phyloP scores from a whole-genome alignment of 192 early-diverging fungal species.

The Dispira parvispora region DNA sequence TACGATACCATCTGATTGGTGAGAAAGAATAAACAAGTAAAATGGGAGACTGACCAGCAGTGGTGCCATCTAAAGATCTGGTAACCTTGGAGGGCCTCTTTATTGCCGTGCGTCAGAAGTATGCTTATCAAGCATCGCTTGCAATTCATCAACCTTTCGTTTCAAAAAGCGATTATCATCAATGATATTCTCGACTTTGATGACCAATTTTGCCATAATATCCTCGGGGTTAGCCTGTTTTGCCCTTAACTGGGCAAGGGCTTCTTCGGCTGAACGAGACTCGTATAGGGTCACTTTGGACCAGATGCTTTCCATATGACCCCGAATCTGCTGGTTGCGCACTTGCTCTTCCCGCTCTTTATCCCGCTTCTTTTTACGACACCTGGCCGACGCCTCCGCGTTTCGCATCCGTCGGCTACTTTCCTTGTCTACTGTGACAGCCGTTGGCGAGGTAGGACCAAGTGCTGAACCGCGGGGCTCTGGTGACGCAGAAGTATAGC shows the following conservation, averaged over 20 bases:
- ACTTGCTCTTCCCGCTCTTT: neutral
- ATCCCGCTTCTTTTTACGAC: constrained; percentile 5
- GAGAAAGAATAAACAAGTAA: too few relatives aligned
- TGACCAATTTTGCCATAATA: neutral
- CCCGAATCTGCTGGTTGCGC: neutral
- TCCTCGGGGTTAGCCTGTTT: neutral
- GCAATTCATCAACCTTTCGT: neutral
- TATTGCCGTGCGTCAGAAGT: too few relatives aligned
- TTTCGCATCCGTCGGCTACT: neutral
- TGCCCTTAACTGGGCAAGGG: neutral
- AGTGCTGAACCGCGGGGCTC: too few relatives aligned
- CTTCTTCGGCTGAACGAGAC: neutral
- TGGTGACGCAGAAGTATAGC: too few relatives aligned
- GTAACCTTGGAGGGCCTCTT: too few relatives aligned
- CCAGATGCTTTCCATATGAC: neutral
- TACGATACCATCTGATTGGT: too few relatives aligned
- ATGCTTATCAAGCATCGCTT: too few relatives aligned
- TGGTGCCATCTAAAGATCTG: too few relatives aligned
- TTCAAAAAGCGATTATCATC: neutral
- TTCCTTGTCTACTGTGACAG: too few relatives aligned
- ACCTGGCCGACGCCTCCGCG: constrained; percentile 10
- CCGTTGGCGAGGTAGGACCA: too few relatives aligned
- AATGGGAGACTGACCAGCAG: too few relatives aligned
- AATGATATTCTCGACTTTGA: constrained; percentile 1
- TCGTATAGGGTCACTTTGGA: constrained; percentile 7